A percentile compares a stretch with the other conserved stretches of the same genome.
Conservation (phyloP, 129 eudicot genomes). For the Dittrichia graveolens region DNA sequence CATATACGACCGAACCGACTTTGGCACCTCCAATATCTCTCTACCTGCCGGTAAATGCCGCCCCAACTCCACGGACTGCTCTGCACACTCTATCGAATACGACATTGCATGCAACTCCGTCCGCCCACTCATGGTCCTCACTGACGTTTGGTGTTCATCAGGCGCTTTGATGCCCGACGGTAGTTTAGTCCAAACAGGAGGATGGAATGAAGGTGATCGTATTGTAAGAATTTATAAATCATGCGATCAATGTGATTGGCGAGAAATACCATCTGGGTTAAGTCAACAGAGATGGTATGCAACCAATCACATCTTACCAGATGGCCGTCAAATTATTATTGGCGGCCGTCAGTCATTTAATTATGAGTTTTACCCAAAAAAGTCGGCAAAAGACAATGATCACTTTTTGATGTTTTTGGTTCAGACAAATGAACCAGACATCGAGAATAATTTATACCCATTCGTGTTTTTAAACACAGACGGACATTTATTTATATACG, state of each 20-base stretch:
- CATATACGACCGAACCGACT: conserved; percentile 78
- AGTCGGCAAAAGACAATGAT: conserved; percentile 15
- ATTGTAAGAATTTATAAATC: conserved; percentile 52
- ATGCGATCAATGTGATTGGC: conserved; percentile 67
- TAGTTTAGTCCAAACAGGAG: conserved; percentile 65
- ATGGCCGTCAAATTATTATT: conserved; percentile 64
- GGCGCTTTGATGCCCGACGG: conserved; percentile 72
- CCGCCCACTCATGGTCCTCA: conserved; percentile 67
- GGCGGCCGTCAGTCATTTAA: conserved; percentile 74
- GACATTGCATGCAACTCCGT: conserved; percentile 51
- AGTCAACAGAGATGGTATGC: conserved; percentile 72
- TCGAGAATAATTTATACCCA: conserved; percentile 81
- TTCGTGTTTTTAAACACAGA: conserved; percentile 70
- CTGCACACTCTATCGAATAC: conserved; percentile 88
- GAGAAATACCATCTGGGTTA: conserved; percentile 42
- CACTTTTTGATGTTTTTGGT: conserved; percentile 45
- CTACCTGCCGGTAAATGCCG: conserved; percentile 59
- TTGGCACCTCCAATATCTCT: conserved; percentile 78
- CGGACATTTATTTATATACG: conserved; percentile 75
- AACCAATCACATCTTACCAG: conserved; percentile 70
- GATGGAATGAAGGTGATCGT: conserved; percentile 67
- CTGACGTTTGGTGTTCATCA: conserved; percentile 87
- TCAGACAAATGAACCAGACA: conserved; percentile 52
- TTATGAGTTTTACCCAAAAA: conserved; percentile 75
- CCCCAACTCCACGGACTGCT: conserved; percentile 55